Evolutionary conservation across 176 grass and related monocot species (phyloP).

Genomic region (Rhipidocladum racemiflorum): DNA sequence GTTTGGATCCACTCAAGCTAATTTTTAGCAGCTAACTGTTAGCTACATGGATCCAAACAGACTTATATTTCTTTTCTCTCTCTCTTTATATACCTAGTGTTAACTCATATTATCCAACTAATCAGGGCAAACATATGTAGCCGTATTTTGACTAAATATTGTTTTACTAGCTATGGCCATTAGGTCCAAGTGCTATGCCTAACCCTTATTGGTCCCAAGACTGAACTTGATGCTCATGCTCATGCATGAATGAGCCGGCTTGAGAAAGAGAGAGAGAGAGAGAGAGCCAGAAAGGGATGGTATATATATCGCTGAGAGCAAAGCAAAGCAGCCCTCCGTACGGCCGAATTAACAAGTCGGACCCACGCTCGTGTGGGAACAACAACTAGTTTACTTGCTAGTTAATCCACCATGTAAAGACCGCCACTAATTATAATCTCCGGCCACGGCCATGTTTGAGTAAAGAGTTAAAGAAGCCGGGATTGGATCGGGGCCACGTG

Average conservation of each 20-base stretch:
- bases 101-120: no score
- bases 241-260: neutral
- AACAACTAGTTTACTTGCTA: slow-evolving; percentile 12
- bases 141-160: neutral
- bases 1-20: no score
- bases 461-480: neutral
- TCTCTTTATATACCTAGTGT: no score
- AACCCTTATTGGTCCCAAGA: neutral
- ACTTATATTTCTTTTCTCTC: no score
- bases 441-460: neutral
- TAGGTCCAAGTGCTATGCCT: neutral
- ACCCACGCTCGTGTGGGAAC: slow-evolving; percentile 30
- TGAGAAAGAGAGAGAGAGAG: neutral
- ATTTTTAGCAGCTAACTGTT: no score
- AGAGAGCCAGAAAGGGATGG: neutral
- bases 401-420: neutral
- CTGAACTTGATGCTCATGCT: neutral
- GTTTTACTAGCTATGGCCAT: neutral
- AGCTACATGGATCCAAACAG: no score
- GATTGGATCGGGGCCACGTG: neutral
- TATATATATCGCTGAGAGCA: neutral
- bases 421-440: neutral
- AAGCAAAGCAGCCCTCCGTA: slow-evolving; percentile 19
- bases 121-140: neutral
- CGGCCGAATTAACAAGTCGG: slow-evolving; percentile 14